Evolutionary conservation across 139 green algal genomes (phyloP).

Genomic region (Micromonas commoda): DNA sequence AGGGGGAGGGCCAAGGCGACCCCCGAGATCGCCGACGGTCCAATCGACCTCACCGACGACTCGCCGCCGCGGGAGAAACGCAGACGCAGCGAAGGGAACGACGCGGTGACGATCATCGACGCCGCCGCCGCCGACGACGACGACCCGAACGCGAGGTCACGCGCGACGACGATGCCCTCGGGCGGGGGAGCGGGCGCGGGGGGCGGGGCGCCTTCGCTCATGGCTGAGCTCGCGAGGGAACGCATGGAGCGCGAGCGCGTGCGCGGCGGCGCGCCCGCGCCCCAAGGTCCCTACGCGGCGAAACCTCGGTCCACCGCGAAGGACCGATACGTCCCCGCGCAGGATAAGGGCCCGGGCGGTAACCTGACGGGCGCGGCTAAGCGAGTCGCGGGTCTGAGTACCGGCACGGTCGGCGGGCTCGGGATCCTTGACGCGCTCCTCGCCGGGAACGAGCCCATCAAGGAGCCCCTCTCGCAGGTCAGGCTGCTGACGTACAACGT

Average conservation of each 20-base stretch:
- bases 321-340: neutral
- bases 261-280: no score
- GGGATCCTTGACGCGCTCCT: neutral
- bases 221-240: neutral
- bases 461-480: constrained; percentile 6
- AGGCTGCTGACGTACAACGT: constrained; percentile 45
- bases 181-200: no score
- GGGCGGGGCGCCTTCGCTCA: neutral
- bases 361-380: neutral
- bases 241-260: neutral
- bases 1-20: neutral
- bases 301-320: neutral
- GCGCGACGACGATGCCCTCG: neutral
- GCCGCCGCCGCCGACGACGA: no score
- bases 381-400: neutral
- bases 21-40: no score
- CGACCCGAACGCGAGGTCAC: no score
- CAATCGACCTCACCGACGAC: neutral
- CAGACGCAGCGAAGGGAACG: neutral
- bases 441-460: neutral
- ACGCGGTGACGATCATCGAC: neutral
- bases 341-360: neutral
- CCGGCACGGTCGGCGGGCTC: neutral
- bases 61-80: neutral
- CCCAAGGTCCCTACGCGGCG: neutral